Base-by-base conservation (phyloP, 441 rosid species). In the Populus hybrid region DNA sequence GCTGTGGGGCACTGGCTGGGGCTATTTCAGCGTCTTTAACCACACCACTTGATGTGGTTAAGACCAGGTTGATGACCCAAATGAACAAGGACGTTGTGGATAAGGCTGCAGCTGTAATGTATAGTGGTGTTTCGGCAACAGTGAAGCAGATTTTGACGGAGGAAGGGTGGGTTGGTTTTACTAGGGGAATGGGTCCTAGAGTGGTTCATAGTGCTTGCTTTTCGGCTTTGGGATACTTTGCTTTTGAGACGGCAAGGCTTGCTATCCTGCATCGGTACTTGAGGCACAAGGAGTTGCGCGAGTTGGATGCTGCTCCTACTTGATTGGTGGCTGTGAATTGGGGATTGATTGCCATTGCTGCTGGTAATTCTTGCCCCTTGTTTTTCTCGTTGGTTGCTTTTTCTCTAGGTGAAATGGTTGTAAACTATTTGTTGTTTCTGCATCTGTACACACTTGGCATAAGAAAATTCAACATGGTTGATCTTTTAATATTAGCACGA, bases 11-110 rank as follows among this genome's bases (percentile, higher is more conserved):
- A 8, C 80, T 95, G 75, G 97, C 98, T 16, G 99, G 99, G 69
- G 97, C 97, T 3, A 92, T 96, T 30, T 93, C 97, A 1, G 98
- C 98, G 14, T 89, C 98, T 0, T 14, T 96, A 66, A 94, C 99
- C 1, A 94, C 99, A 0, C 98, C 98, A 0, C 84, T 94, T 54
- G 97, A 96, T 81, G 98, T 93, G 80, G 89, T 93, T 20, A 96
- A 96, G 87, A 95, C 98, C 10, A 87, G 99, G 88, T 71, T 94
- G 85, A 95, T 95, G 98, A 94, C 99, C 4, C 97, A 94, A 88
- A 85, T 85, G 79, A 90, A 83, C 3, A 81, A 75, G n/a, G 96
- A 89, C 38, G 85, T 86, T 0, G 83, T 42, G 35, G 87, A 82
- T 59, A 86, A 91, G 83, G 85, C 85, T 34, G 84, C 92, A 10